Base-by-base conservation (phyloP, 345 rosid species). In the Citrus unshiu region DNA sequence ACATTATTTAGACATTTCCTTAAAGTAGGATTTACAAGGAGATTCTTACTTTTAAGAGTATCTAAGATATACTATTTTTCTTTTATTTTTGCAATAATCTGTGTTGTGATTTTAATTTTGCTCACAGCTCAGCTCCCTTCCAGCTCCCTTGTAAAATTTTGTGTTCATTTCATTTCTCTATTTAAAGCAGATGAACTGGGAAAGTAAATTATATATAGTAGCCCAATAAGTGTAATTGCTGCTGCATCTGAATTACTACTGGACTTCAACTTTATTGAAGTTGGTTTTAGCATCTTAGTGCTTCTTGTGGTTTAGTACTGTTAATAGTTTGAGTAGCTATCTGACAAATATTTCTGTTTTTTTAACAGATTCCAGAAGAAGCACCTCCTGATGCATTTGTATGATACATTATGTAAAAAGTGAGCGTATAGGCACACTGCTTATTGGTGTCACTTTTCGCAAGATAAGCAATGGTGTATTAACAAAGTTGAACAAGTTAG, bases 331-430 rank as follows among this genome's bases (percentile, higher is more conserved):
- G 49, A 34, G 21, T 4, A 21, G 32, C 43, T 60, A 9, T 27
- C 76, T 43, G 73, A 40, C 27, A 4, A 30, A 25, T 75, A 7
- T 61, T 29, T 27, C n/a, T 32, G 35, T 39, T 69, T 43, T 51
- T 59, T n/a, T 35, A 59, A 43, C 85, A 90, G 92, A 88, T 90
- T 74, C 92, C 92, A 19, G 91, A 89, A 79, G 90, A 89, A 70
- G 92, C 90, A 32, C 91, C 93, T 81, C 87, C 93, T 2, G 84
- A 83, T 51, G 84, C 79, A 63, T 85, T 69, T 79, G 73, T 87
- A 43, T 80, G 32, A 39, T 40, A 35, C n/a, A 12, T 37, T 13
- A 56, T 30, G 10, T 54, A 3, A 30, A 30, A 7, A 9, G 54
- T 4, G 13, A n/a, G 66, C 19, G 1, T 65, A 65, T 59, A 75